Base-by-base conservation (phyloP, 257 asterid genomes). In the Solanum chmielewskii region DNA sequence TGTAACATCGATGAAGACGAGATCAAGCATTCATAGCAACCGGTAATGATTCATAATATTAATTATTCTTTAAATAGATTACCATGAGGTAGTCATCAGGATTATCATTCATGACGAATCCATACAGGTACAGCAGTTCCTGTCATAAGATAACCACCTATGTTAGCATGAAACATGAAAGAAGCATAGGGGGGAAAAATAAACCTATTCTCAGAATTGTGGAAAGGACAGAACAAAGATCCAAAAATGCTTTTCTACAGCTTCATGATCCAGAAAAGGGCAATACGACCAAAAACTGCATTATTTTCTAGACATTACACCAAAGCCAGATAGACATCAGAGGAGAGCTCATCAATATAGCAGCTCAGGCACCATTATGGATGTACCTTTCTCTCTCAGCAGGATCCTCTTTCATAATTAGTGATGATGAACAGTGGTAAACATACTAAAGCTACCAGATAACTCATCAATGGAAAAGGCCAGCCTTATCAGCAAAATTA, bases 31-130 rank as follows among this genome's bases (percentile, higher is more conserved):
- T 52, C 18, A 31, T 21, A 20, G 70, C n/a, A 78, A 66, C 45
- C 42, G 6, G 25, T 59, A 56, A 80, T 80, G 68, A 80, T 47
- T 47, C 68, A 45, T 29, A 47, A 16, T 80, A 47, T 9, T 25
- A 44, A 1, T 29, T 15, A 45, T 45, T 80, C 11, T 6, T 80
- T n/a, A 27, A 11, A 47, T 77, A 86, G 88, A 49, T 89, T 93
- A 95, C 99, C 99, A 97, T 96, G 83, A 97, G 96, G 91, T 93
- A 94, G 95, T 95, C 98, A 87, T 96, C 96, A 59, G 99, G 94
- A 90, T 96, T 97, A 85, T 96, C 95, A 87, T 91, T 87, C 45
- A 94, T 87, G 70, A 95, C 96, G 90, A 94, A 97, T 87, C 99
- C 99, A 83, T 97, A 97, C 52, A 97, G 98, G 92, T 94, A 95